These are phyloP conservation scores for Pythium periplocum DNA, from an alignment of 352 stramenopile genomes.

Conservation along the genomic window DNA sequence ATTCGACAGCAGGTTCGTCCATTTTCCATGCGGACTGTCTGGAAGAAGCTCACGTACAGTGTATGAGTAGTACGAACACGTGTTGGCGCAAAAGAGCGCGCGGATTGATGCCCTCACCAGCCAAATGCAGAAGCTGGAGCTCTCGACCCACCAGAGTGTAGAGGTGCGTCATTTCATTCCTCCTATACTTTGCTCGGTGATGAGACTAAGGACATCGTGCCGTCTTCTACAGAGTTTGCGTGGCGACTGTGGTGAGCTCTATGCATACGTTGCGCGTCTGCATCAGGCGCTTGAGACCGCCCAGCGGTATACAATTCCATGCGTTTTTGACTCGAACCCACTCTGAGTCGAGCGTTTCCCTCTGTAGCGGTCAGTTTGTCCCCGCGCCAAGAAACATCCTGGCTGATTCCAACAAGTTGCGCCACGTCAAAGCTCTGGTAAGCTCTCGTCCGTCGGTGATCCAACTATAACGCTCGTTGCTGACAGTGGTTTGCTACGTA, in stretches of 20 bases:
- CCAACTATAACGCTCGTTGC: too few relatives aligned
- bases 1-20: conserved; percentile 53
- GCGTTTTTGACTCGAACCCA: too few relatives aligned
- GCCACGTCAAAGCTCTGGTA: conserved; percentile 69
- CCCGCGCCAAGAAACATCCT: conserved; percentile 69
- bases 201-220: neutral
- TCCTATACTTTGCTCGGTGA: neutral
- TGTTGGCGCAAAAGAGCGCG: conserved; percentile 42
- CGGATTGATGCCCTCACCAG: conserved; percentile 30
- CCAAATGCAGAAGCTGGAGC: conserved; percentile 34
- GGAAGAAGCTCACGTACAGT: neutral
- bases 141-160: conserved; percentile 26
- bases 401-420: conserved; percentile 57
- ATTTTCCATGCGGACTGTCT: neutral
- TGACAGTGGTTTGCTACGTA: conserved; percentile 8
- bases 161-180: conserved; percentile 29
- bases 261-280: conserved; percentile 49
- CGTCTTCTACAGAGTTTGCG: conserved; percentile 40
- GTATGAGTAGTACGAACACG: conserved; percentile 49
- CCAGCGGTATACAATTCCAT: conserved; percentile 14
- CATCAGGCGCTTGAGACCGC: conserved; percentile 18
- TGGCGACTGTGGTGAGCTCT: conserved; percentile 64
- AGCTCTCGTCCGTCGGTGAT: neutral
- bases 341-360: neutral
- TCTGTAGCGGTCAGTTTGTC: conserved; percentile 11